These are phyloP conservation scores for Xerocomellus dryophilus DNA, from an alignment of 768 basidiomycete genomes.

Conservation along the genomic window DNA sequence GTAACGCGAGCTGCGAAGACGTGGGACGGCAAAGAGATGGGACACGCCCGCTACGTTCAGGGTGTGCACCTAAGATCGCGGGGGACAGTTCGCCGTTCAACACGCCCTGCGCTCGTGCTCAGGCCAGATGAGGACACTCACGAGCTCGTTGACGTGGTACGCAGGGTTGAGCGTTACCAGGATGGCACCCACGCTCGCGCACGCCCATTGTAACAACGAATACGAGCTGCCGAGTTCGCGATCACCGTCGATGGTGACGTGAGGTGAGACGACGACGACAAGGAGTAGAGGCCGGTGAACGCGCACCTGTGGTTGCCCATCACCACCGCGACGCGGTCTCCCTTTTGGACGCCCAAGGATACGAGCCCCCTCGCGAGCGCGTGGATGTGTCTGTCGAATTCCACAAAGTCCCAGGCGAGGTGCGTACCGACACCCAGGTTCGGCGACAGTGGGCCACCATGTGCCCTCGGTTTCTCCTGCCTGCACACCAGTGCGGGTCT, in stretches of 20 bases:
- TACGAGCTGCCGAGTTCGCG: slow-evolving; percentile 51
- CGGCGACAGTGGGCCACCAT: slow-evolving; percentile 57
- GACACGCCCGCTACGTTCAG: slow-evolving; percentile 63
- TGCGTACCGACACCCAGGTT: slow-evolving; percentile 49
- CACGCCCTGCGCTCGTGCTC: background rate
- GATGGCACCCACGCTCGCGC: slow-evolving; percentile 80
- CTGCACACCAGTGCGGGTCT: slow-evolving; percentile 65
- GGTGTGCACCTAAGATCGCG: slow-evolving; percentile 47
- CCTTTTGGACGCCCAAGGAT: slow-evolving; percentile 64
- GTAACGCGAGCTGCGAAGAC: slow-evolving; percentile 63
- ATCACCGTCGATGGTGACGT: background rate
- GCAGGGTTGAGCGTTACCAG: slow-evolving; percentile 83
- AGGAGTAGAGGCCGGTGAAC: background rate
- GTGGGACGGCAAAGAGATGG: slow-evolving; percentile 71
- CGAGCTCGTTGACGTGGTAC: slow-evolving; percentile 68
- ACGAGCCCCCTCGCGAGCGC: slow-evolving; percentile 71
- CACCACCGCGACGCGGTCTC: slow-evolving; percentile 74
- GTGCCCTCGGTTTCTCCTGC: slow-evolving; percentile 52
- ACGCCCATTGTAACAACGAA: slow-evolving; percentile 81
- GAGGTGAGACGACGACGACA: background rate
- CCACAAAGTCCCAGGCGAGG: slow-evolving; percentile 71
- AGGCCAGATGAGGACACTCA: slow-evolving; percentile 30
- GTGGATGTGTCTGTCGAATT: slow-evolving; percentile 63
- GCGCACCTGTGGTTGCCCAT: slow-evolving; percentile 84
- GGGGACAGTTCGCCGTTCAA: background rate